Base-by-base conservation (phyloP, 192 early-diverging fungal genomes). In the Chytriomyces confervae region DNA sequence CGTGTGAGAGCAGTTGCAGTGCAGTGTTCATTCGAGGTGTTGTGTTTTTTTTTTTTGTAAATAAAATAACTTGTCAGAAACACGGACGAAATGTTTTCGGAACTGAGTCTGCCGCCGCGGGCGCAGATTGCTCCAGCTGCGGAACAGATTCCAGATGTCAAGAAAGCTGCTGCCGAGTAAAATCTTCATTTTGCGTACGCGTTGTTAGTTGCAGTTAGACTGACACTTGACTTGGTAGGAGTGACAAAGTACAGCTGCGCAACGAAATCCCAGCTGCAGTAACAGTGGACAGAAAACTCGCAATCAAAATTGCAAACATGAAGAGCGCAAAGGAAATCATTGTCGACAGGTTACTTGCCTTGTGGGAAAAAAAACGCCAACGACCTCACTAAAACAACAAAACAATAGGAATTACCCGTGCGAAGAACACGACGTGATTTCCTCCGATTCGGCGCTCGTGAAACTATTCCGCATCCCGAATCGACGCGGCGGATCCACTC, bases 391-490 rank as follows among this genome's bases (percentile, higher is more conserved):
- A 5, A 57, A 27, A 27, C 24, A 27, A 3, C 20, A 18, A 11
- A 29, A 23, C 36, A 68, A 47, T 46, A 92, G 92, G 88, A 85
- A 86, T 29, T 94, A 93, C 72, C 88, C 86, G 8, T 78, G 88
- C 48, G 91, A 96, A 50, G 92, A 95, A 62, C 93, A 96, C 78
- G 61, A 91, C 13, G 93, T 95, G 7, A 83, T 84, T n/a, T 94
- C 94, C 3, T 83, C 84, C 66, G 93, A 96, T 57, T 89, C 91
- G 45, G 93, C 92, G 72, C 72, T 92, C 1, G 82, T 96, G 7
- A 91, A 91, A 44, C 84, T 91, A 6, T 92, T 92, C 62, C 85
- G 94, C 36, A 90, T 95, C 20, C 91, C 92, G 1, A 84, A 83
- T 29, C 43, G 61, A 44, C 24, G 73, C 2, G 18, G 36, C 66